Evolutionary conservation across 441 rosid species (phyloP).

Genomic region (Erodium moschatum): DNA sequence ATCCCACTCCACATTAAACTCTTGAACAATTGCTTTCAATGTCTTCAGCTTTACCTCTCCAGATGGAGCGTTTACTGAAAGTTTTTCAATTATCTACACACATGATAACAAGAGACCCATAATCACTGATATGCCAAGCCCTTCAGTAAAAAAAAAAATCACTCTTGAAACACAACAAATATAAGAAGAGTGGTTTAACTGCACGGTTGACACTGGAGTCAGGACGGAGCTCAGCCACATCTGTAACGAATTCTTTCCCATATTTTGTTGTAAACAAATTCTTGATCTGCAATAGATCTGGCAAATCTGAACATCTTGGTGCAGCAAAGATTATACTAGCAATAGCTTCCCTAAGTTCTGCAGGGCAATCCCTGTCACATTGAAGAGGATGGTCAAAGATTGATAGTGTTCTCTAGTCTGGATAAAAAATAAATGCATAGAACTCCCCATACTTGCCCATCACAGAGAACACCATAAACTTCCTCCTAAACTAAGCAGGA

Average conservation of each 20-base stretch:
- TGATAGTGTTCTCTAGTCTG: background rate
- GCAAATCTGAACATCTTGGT: conserved; percentile 73
- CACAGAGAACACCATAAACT: background rate
- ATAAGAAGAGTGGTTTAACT: conserved; percentile 39
- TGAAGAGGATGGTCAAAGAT: conserved; percentile 2
- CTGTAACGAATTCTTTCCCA: conserved; percentile 60
- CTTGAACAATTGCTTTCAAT: conserved; percentile 71
- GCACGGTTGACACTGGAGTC: conserved; percentile 88
- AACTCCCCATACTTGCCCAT: background rate
- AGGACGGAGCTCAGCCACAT: conserved; percentile 79
- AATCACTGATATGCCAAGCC: background rate
- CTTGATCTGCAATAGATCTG: conserved; percentile 73
- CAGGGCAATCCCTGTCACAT: conserved; percentile 67
- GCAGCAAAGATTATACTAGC: conserved; percentile 36
- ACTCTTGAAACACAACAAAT: conserved; percentile 10
- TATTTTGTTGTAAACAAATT: conserved; percentile 60
- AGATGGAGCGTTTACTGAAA: conserved; percentile 64
- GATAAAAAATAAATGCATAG: background rate
- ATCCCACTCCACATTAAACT: conserved; percentile 69
- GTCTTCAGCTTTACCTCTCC: conserved; percentile 61
- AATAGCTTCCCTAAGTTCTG: conserved; percentile 79
- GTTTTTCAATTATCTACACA: conserved; percentile 70
- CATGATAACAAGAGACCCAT: conserved; percentile 4
- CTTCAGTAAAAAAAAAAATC: background rate
- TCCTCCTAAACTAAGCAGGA: background rate